Evolutionary conservation across 148 eudicot species (phyloP), one percentile per base, ranked within the genome.

Genomic region (Rhododendron vialii): DNA sequence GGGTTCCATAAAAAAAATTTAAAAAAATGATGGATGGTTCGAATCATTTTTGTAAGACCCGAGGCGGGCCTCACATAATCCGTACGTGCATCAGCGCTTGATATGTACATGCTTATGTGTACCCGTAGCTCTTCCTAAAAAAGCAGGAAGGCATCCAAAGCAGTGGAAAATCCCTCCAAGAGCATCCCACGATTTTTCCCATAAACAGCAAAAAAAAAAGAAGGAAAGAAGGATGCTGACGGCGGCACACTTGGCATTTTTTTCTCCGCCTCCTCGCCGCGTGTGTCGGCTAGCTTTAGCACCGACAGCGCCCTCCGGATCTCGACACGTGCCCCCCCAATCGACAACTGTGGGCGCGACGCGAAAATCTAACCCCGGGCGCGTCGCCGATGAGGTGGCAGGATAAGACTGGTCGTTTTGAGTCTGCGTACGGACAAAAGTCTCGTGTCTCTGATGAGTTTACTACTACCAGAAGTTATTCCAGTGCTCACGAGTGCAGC

Each of bases 51-150:
- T 41, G 1, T 6, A 5, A 41, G 0, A 41, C 7, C 45, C 7
- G 1, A 41, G 1, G 1, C 0, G 7, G 8, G 0, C 1, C 45
- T 6, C 8, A 6, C 1, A 41, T 5, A 41, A 6, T 0, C 45
- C 45, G 0, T 41, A 41, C 0, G 8, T 5, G 45, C 7, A 6
- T 41, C 45, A 6, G 7, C 0, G 7, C 45, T 0, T 5, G 45
- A 7, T 41, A 41, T 41, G 45, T 41, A 41, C 1, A 41, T 0
- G 1, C 45, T 6, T 7, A 41, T 5, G 45, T 0, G 45, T 41
- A 41, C 45, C 45, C 45, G 45, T 41, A 41, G 43, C 7, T 41
- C 43, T 41, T 5, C 43, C 0, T 0, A 41, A 51, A 51, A 51
- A 14, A 14, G 57, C 3, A 51, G 18, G 5, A 53, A 53, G 57